Percentiles rank a stretch among this genome's conserved stretches.
These are phyloP conservation scores for Arachis monticola DNA, from an alignment of 331 rosid species.

Conservation along the genomic window DNA sequence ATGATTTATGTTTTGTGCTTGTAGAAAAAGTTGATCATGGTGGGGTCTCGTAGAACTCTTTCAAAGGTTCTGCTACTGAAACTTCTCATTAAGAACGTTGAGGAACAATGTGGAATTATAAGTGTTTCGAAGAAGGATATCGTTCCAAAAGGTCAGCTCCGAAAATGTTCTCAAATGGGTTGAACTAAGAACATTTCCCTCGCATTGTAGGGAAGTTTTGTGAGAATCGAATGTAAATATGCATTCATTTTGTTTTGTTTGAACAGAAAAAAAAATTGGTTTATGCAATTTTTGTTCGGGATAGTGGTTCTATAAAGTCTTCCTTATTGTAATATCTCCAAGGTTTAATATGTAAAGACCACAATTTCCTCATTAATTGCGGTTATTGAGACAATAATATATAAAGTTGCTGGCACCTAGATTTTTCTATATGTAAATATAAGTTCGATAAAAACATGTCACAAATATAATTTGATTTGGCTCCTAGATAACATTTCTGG, in stretches of 20 bases:
- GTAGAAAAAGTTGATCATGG: constrained; percentile 92
- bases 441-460: too few species aligned
- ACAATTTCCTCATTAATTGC: too few species aligned
- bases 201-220: not conserved
- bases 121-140: constrained; percentile 62
- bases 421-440: too few species aligned
- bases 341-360: too few species aligned
- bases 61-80: constrained; percentile 75
- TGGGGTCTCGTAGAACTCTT: constrained; percentile 86
- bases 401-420: too few species aligned
- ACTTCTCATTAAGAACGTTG: constrained; percentile 87
- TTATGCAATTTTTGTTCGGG: too few species aligned
- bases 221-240: not conserved
- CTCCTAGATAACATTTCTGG: too few species aligned
- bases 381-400: too few species aligned
- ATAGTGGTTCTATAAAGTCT: too few species aligned
- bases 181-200: constrained; percentile 26
- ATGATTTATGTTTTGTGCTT: constrained; percentile 24
- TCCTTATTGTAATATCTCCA: too few species aligned
- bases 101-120: constrained; percentile 77
- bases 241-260: not conserved
- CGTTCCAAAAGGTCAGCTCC: constrained; percentile 47
- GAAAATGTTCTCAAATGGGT: constrained; percentile 59
- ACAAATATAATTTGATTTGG: too few species aligned
- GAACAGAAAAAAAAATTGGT: too few species aligned